A percentile compares a stretch with the other conserved stretches of the same genome.
Evolutionary conservation across 352 stramenopile species (phyloP).

Genomic region (Phytopythium aichiense): DNA sequence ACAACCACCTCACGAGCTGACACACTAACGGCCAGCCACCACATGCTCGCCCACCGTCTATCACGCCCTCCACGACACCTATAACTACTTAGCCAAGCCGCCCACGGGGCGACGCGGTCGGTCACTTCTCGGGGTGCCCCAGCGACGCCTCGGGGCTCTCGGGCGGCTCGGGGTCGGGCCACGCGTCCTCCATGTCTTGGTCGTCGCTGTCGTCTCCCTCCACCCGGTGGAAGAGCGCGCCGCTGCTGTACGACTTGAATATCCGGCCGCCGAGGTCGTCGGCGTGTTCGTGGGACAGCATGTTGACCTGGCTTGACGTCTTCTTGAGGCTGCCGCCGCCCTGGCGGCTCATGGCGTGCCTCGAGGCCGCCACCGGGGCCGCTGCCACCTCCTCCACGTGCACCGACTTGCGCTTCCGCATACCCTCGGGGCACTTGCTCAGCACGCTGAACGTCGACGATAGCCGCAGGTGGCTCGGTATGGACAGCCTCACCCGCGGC

Average conservation of each 20-base stretch:
- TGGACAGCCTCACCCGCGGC: slow-evolving; percentile 36
- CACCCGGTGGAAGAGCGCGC: not conserved
- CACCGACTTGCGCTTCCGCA: slow-evolving; percentile 75
- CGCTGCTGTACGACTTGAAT: slow-evolving; percentile 24
- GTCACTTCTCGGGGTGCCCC: slow-evolving; percentile 7
- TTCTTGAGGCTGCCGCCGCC: slow-evolving; percentile 51
- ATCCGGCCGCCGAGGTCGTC: slow-evolving; percentile 7
- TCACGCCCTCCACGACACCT: not conserved
- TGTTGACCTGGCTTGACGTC: slow-evolving; percentile 63
- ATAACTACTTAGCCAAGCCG: not conserved
- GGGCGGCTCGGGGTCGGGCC: slow-evolving; percentile 7
- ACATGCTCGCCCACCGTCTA: not conserved
- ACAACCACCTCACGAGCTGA: no score
- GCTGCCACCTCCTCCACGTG: slow-evolving; percentile 40
- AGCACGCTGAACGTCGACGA: slow-evolving; percentile 55
- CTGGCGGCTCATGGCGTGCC: slow-evolving; percentile 3
- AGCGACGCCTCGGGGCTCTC: slow-evolving; percentile 3
- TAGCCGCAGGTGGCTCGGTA: slow-evolving; percentile 48
- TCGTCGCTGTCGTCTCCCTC: slow-evolving; percentile 23
- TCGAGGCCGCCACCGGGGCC: not conserved
- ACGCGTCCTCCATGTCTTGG: slow-evolving; percentile 49
- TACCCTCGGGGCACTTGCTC: slow-evolving; percentile 59
- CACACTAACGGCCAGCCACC: not conserved
- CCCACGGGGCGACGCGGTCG: not conserved
- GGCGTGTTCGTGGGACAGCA: slow-evolving; percentile 22